Evolutionary conservation across 176 grass and related monocot genomes (phyloP).

Genomic region (Coix lacrymajobi): DNA sequence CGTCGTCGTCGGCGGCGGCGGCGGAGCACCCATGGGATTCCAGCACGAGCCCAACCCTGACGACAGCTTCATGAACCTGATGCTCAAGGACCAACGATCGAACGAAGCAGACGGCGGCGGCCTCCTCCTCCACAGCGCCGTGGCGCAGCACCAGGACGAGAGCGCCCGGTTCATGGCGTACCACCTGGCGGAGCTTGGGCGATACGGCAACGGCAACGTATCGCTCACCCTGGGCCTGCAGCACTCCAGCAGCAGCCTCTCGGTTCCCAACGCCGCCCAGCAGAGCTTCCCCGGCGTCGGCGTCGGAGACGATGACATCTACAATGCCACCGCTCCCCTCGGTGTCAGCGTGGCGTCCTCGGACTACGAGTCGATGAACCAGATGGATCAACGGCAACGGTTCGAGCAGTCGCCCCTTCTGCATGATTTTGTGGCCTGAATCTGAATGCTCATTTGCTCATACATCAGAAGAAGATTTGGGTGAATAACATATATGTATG

Average conservation of each 20-base stretch:
- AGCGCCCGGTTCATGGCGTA: slow-evolving; percentile 54
- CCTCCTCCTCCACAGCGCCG: slow-evolving; percentile 49
- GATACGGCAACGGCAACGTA: slow-evolving; percentile 61
- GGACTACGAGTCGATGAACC: slow-evolving; percentile 55
- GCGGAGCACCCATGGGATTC: slow-evolving; percentile 35
- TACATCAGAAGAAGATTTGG: slow-evolving; percentile 30
- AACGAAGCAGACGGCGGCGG: slow-evolving; percentile 27
- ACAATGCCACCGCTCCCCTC: slow-evolving; percentile 47
- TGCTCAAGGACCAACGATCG: slow-evolving; percentile 61
- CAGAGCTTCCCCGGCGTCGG: slow-evolving; percentile 27
- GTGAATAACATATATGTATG: slow-evolving; percentile 53
- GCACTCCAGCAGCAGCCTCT: slow-evolving; percentile 48
- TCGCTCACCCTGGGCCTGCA: slow-evolving; percentile 88
- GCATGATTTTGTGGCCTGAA: slow-evolving; percentile 99
- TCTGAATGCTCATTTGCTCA: not conserved
- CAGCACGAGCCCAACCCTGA: slow-evolving; percentile 53
- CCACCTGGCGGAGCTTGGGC: slow-evolving; percentile 61
- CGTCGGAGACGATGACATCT: slow-evolving; percentile 57
- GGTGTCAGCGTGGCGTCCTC: slow-evolving; percentile 26
- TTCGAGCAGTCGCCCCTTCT: slow-evolving; percentile 65
- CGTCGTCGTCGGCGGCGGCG: not conserved
- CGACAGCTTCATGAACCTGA: slow-evolving; percentile 91
- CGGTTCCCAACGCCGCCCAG: slow-evolving; percentile 46
- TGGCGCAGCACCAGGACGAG: slow-evolving; percentile 36
- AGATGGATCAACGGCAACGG: slow-evolving; percentile 57